phyloP scores from a whole-genome alignment of 192 early-diverging fungal species.

The Phlyctochytrium arcticum region DNA sequence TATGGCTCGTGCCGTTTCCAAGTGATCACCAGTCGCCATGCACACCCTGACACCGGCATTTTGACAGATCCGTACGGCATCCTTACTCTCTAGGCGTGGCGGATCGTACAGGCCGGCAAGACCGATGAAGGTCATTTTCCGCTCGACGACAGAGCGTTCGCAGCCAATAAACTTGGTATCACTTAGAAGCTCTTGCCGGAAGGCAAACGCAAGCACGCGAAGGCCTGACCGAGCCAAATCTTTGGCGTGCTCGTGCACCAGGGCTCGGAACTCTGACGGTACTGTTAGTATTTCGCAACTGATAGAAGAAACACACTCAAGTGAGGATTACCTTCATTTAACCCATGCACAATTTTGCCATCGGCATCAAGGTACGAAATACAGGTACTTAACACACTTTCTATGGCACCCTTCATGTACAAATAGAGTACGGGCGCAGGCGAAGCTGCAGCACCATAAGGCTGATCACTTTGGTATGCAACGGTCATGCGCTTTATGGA shows the following conservation, averaged over 20 bases:
- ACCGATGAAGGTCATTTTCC: constrained; percentile 38
- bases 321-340: too few species aligned
- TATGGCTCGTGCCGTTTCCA: constrained; percentile 70
- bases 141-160: background rate
- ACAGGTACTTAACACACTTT: constrained; percentile 3
- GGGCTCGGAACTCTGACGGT: background rate
- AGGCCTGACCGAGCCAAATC: background rate
- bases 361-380: background rate
- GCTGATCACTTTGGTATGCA: constrained; percentile 3
- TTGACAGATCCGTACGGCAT: constrained; percentile 73
- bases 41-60: constrained; percentile 81
- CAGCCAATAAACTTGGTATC: background rate
- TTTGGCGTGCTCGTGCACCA: background rate
- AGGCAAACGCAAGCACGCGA: background rate
- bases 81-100: constrained; percentile 70
- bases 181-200: background rate
- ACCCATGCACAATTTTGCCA: background rate
- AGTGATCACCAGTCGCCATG: constrained; percentile 69
- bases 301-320: too few species aligned
- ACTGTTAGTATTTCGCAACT: too few species aligned
- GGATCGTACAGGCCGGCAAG: constrained; percentile 87
- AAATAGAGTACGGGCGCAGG: too few species aligned
- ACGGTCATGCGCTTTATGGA: constrained; percentile 36
- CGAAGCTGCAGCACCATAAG: too few species aligned
- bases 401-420: constrained; percentile 13